phyloP scores from a whole-genome alignment of 306 rosid species.

The Pachyrhizus erosus region DNA sequence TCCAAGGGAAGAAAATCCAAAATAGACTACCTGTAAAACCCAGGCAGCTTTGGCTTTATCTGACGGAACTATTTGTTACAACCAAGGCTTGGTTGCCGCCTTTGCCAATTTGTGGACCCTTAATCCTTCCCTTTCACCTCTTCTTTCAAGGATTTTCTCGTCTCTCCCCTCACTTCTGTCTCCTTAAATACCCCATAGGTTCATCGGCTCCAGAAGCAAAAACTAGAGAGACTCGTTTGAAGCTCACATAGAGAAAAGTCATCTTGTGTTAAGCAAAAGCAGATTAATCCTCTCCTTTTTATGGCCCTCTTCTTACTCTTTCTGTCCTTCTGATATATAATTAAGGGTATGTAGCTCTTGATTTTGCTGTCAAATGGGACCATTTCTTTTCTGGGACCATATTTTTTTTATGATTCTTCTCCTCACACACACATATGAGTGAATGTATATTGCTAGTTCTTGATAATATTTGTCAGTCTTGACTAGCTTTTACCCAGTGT shows the following conservation, averaged over 20 bases:
- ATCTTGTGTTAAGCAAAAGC: not conserved
- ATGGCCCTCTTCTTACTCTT: not conserved
- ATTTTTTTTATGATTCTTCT: not conserved
- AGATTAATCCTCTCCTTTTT: not conserved
- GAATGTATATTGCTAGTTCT: not conserved
- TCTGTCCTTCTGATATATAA: not conserved
- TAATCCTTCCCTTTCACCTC: constrained; percentile 2
- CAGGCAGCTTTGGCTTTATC: constrained; percentile 67
- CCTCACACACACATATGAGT: not conserved
- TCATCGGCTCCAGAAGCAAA: constrained; percentile 7
- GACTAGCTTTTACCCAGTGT: not conserved
- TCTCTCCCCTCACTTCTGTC: constrained; percentile 43
- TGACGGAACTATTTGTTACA: constrained; percentile 47
- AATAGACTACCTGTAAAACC: constrained; percentile 58
- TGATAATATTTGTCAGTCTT: not conserved
- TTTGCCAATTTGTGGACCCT: constrained; percentile 33
- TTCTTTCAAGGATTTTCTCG: constrained; percentile 51
- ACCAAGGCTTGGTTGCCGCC: constrained; percentile 54
- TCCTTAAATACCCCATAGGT: constrained; percentile 31
- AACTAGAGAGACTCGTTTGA: not conserved
- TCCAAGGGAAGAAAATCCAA: constrained; percentile 53
- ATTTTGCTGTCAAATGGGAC: not conserved
- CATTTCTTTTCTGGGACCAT: not conserved
- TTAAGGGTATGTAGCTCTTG: constrained; percentile 20
- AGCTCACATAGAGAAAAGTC: constrained; percentile 20